Base-by-base conservation (phyloP, 805 yeast species). In the Ogataea angusta region DNA sequence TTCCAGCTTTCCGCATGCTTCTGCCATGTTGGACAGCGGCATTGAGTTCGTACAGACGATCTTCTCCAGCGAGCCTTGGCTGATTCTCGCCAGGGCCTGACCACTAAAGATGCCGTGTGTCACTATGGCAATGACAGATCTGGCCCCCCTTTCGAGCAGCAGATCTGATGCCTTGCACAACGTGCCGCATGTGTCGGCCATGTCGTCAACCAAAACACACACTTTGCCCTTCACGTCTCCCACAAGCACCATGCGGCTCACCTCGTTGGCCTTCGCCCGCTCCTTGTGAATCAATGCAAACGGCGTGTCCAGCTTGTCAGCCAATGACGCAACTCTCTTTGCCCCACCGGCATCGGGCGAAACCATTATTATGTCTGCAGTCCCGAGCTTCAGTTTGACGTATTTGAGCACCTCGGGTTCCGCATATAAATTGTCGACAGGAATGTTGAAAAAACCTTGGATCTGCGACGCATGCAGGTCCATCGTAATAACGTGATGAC, bases 281-380 rank as follows among this genome's bases (percentile, higher is more conserved):
- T 91, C 99, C 63, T 91, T 91, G 68, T 91, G 99, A 55, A 91
- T 93, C 60, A 91, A 77, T 1, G 99, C 98, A 67, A 91, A 91
- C 61, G 85, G 88, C 53, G 91, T 75, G 56, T 93, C 98, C 50
- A 93, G 71, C 54, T 85, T 79, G 57, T 91, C 98, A 10, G 98
- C 98, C 37, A 91, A 69, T 5, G 90, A 81, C 2, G 98, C 98
- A 19, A 90, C 99, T 51, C 99, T 77, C 65, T 91, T 91, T 40
- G 98, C 98, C 45, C 99, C 99, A 54, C 99, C 99, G 3, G 99
- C 99, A 68, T 91, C 99, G 3, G 99, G 99, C 4, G 96, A 88
- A 10, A 91, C 95, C 40, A 91, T 78, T 38, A 89, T 86, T 8
- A 89, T 75, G 38, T 75, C 68, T 44, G 80, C 71, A 23, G 67